Evolutionary conservation across 2,329 filamentous ascomycete genomes (phyloP), one percentile per base, ranked within the genome.

Genomic region (Gnomoniopsis sp.): DNA sequence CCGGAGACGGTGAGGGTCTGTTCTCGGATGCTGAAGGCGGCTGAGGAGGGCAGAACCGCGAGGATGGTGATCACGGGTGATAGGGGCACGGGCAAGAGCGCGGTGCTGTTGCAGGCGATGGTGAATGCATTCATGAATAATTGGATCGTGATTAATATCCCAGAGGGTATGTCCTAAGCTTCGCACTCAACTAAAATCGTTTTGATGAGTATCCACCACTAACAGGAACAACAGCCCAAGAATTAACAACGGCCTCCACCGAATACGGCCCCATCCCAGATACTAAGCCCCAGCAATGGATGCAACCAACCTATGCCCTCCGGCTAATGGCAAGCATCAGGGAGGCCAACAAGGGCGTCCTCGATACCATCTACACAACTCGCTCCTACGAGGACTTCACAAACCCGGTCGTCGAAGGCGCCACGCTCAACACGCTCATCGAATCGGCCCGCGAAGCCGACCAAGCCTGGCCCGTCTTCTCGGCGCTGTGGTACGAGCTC

Each of bases 91-190:
- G 95, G 95, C 38, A 99, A 98, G 83, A 96, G 90, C 71, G 85
- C 95, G 66, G 76, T 96, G 68, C 74, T 96, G 68, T 78, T 96
- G 49, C 93, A 98, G 76, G 89, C 89, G 43, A 85, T 96, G 82
- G 79, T 89, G 19, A 88, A 93, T 74, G 93, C 86, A 1, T 87
- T 93, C 65, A 72, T 93, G 68, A 91, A 91, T 71, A 83, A 89
- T 30, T 98, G 93, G 91, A 81, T 96, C 48, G 92, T 98, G 49
- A 81, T 99, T 59, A 88, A 90, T 69, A 82, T 98, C 53, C 93
- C 95, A 41, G 92, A 99, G 77, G 89, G 93, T 96, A 79, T 67
- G 80, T 68, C 51, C 12, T n/a, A 22, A 36, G 2, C 19, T 3
- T 22, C n/a, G 17, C 38, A 19, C 41, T 33, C 14, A 30, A 30